Conservation (phyloP, 768 basidiomycete species). For the Steccherinum ochraceum region DNA sequence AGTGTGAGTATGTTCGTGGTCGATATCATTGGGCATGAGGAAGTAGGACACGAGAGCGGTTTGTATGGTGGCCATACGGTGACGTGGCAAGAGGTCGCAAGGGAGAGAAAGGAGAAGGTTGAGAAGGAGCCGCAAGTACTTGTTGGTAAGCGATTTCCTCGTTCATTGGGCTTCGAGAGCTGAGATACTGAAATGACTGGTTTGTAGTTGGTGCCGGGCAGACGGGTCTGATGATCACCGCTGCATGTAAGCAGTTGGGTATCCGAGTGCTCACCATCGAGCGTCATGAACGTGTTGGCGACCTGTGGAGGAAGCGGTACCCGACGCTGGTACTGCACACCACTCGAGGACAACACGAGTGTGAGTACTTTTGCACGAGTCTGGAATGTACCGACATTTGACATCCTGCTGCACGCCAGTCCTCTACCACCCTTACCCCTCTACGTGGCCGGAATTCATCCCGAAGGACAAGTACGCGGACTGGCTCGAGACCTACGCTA, state of each 20-base stretch:
- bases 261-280: slow-evolving; percentile 32
- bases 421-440: slow-evolving; percentile 30
- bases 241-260: slow-evolving; percentile 32
- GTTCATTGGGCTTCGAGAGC: no score
- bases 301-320: no score
- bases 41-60: no score
- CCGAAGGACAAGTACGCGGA: slow-evolving; percentile 33
- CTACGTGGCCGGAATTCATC: slow-evolving; percentile 31
- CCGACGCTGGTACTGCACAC: slow-evolving; percentile 36
- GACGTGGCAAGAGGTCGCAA: no score
- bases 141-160: no score
- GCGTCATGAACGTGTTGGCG: slow-evolving; percentile 25
- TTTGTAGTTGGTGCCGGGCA: slow-evolving; percentile 35
- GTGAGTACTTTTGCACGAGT: no score
- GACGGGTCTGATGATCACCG: slow-evolving; percentile 33
- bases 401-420: slow-evolving; percentile 17
- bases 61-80: no score
- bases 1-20: no score
- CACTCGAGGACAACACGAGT: slow-evolving; percentile 14
- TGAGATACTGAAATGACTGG: no score
- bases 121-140: no score
- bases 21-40: no score
- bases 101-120: no score
- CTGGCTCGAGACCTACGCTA: slow-evolving; percentile 35
- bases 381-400: neutral